Evolutionary conservation across 345 rosid species (phyloP), one percentile per base, ranked within the genome.

Genomic region (Geranium rotundifolium): DNA sequence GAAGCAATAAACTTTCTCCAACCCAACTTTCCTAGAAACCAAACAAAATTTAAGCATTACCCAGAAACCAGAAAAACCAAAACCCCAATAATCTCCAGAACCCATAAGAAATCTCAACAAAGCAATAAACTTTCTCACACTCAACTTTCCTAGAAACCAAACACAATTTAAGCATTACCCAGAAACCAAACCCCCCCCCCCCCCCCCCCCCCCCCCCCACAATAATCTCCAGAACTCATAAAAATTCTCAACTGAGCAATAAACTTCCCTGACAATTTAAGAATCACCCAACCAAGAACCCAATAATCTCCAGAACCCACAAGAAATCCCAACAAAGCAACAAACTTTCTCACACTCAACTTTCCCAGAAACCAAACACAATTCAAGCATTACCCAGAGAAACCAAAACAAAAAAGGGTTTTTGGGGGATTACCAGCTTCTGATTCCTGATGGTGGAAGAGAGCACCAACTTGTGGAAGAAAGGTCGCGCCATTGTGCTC

Each of bases 401-500:
- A 23, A 18, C 60, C 49, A 29, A 55, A 31, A 39, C 12, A 12
- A 46, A 46, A 46, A 46, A 12, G 52, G 52, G 52, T 46, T 46
- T 46, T 9, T 4, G 52, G 15, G 3, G 15, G 15, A 9, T 69
- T 63, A 71, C 74, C 74, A 71, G 63, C 23, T 69, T 62, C 59
- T 60, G 66, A 58, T 62, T 69, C 17, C 58, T 57, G 39, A 71
- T 61, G 52, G 74, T 71, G 63, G 74, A 71, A 41, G 55, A 58
- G 23, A 71, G 66, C 62, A 71, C 74, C 37, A 71, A 34, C 64
- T 71, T 65, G 70, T 65, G 61, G 66, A 71, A 71, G 61, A 65
- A 66, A 49, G 74, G 74, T 23, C 70, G 69, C 5, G 70, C 62
- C 74, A 71, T 71, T 63, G 67, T 59, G 59, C 55, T 61, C 58